Percentiles rank a stretch among this genome's conserved stretches.
These are phyloP conservation scores for Stromatinia cepivora DNA, from an alignment of 2,329 filamentous ascomycete genomes.

Conservation along the genomic window DNA sequence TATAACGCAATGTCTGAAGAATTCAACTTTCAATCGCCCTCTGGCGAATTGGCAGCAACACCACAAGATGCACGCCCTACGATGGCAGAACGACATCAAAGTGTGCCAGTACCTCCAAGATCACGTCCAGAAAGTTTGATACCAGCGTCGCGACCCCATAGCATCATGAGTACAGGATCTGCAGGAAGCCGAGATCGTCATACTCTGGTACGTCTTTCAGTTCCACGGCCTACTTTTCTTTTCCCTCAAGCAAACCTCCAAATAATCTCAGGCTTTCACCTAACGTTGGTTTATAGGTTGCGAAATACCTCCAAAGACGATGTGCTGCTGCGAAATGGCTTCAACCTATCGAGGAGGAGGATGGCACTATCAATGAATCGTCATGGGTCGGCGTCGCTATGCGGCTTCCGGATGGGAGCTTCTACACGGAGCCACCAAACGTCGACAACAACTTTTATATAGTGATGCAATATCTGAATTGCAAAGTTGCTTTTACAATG, in stretches of 20 bases:
- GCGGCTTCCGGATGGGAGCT: constrained; percentile 28
- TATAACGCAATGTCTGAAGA: constrained; percentile 16
- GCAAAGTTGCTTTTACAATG: constrained; percentile 49
- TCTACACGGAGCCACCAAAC: constrained; percentile 27
- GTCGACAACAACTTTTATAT: constrained; percentile 23
- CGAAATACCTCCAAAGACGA: constrained; percentile 27
- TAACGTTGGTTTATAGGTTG: constrained; percentile 24
- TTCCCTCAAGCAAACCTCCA: background rate
- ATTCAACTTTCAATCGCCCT: constrained; percentile 20
- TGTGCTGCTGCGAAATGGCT: constrained; percentile 29
- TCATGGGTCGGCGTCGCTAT: constrained; percentile 29
- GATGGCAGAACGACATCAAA: constrained; percentile 26
- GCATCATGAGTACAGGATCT: constrained; percentile 28
- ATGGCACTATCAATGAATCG: constrained; percentile 23
- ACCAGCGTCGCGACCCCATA: constrained; percentile 17
- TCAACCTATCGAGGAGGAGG: constrained; percentile 24
- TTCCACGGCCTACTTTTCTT: background rate
- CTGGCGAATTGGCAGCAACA: constrained; percentile 5
- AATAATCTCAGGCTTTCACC: background rate
- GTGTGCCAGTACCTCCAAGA: background rate
- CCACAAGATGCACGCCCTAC: constrained; percentile 13
- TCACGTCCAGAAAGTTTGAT: constrained; percentile 11
- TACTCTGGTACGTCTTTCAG: constrained; percentile 25
- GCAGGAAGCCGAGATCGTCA: constrained; percentile 24
- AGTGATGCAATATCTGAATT: constrained; percentile 25